Evolutionary conservation across 805 yeast genomes (phyloP), one percentile per base, ranked within the genome.

Genomic region (Scheffersomyces coipomensis): DNA sequence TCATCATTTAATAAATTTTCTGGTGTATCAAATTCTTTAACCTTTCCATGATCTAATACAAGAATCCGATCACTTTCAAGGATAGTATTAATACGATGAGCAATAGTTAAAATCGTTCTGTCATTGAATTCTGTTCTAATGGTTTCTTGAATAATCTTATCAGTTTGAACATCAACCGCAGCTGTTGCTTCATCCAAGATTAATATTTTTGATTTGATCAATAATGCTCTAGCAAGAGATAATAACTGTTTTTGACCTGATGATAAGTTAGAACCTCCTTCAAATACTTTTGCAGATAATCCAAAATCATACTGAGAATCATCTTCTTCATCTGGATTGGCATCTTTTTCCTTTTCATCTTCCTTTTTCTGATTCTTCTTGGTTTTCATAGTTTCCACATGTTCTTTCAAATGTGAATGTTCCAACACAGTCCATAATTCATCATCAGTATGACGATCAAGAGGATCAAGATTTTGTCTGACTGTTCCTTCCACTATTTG

Each of bases 401-500:
- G 93, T 2, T 67, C 68, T 53, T 83, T 83, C 65, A 89, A 68
- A 56, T 88, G 95, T 0, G 96, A 78, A 33, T 88, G 66, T 51
- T 83, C 88, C 39, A 89, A 68, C 0, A 83, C 93, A 21, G 71
- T 68, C 96, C 96, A 88, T n/a, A 89, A 71, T 44, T 83, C 77
- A n/a, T 82, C 84, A 59, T 88, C 96, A 3, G 76, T 64, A 55
- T 78, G 79, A 37, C 65, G 68, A 16, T 73, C 66, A 2, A 85
- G 79, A 19, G 98, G 98, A 60, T 91, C 98, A 49, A 91, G 73
- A 59, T 89, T 89, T 34, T 87, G 85, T 52, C 96, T 74, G 10
- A 89, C 68, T 0, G 93, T 76, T 26, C 97, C 97, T 65, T 87
- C 87, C 57, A 90, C 84, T 7, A 88, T 88, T 60, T 90, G 97